Evolutionary conservation across 257 asterid species (phyloP).

Genomic region (Nicotiana benthamiana): DNA sequence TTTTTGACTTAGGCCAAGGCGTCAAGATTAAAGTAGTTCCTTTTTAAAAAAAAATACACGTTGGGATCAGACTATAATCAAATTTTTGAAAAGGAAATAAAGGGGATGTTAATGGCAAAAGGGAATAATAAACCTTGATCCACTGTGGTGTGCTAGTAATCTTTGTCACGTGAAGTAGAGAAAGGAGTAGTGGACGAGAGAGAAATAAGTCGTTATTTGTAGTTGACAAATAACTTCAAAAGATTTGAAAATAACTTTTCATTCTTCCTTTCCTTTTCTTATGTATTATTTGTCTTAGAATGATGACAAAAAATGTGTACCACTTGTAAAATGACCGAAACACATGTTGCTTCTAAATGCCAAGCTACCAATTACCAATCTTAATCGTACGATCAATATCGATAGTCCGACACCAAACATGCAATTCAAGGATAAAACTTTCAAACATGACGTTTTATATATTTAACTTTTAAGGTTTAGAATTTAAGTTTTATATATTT

Average conservation of each 20-base stretch:
- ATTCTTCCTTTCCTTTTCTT: not conserved
- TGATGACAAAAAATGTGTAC: not conserved
- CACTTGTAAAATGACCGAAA: not conserved
- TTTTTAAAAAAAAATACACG: too few species aligned
- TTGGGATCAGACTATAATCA: too few species aligned
- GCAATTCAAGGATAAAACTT: not conserved
- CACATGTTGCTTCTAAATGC: not conserved
- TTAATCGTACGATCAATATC: not conserved
- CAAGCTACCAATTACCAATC: accelerated
- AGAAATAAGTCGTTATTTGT: not conserved
- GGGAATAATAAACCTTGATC: not conserved
- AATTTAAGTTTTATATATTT: too few species aligned
- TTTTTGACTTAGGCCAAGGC: too few species aligned
- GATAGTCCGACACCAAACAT: not conserved
- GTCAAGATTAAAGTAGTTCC: too few species aligned
- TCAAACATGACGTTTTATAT: too few species aligned
- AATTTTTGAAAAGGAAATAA: too few species aligned
- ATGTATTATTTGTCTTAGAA: not conserved
- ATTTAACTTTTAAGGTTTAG: too few species aligned
- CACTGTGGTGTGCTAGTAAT: not conserved
- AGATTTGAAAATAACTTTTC: not conserved
- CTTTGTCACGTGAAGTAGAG: not conserved
- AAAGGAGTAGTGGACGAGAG: not conserved
- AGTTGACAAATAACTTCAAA: not conserved
- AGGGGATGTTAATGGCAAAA: not conserved